Percentiles rank a stretch among this genome's conserved stretches.
phyloP scores from a whole-genome alignment of 78 protist genomes.

The Dictyostelium firmibasis region DNA sequence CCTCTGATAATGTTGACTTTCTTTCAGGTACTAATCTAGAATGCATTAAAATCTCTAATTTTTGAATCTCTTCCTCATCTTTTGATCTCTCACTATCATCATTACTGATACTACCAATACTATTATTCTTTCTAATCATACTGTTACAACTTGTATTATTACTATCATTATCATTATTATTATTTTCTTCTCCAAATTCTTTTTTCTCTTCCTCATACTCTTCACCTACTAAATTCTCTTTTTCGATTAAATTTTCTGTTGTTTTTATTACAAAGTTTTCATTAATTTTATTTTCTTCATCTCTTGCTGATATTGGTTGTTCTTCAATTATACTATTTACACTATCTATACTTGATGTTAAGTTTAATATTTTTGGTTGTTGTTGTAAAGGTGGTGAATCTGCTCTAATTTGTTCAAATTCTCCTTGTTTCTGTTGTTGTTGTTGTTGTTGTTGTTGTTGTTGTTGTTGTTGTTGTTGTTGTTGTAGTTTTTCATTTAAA shows the following conservation, averaged over 20 bases:
- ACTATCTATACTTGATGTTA: background rate
- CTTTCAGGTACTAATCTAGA: background rate
- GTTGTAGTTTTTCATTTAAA: background rate
- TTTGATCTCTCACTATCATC: background rate
- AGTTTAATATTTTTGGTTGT: background rate
- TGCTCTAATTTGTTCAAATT: background rate
- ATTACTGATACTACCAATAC: background rate
- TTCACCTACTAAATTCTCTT: conserved; percentile 2
- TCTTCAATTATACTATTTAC: background rate
- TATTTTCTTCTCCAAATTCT: background rate
- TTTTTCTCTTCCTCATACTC: background rate
- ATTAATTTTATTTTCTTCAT: background rate
- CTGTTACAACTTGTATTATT: background rate
- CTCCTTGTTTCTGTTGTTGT: background rate
- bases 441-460: background rate
- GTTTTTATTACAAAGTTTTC: background rate
- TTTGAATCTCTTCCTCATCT: background rate
- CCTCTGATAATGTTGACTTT: background rate
- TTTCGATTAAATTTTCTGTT: background rate
- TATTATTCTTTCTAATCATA: background rate
- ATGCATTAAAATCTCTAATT: background rate
- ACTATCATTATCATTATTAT: no score
- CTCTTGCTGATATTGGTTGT: background rate
- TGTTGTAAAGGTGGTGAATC: background rate
- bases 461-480: background rate